phyloP scores from a whole-genome alignment of 225 moss, liverwort and hornwort genomes.

The Sphagnum tenellum region DNA sequence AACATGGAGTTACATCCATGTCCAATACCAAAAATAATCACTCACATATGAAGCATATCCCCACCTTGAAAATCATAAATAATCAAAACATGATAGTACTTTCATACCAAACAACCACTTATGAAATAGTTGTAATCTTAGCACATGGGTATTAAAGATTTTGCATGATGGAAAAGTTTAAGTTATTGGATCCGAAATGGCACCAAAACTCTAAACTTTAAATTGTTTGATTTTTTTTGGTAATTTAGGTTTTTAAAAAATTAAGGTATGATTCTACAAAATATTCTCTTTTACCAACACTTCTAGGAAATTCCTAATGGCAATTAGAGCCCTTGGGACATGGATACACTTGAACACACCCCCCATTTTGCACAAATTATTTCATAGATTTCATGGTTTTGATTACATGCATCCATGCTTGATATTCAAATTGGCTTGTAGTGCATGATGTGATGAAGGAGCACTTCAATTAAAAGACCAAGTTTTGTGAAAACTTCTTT shows the following conservation, averaged over 20 bases:
- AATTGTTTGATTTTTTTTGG: no score
- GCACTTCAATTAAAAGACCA: conserved; percentile 80
- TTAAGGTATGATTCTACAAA: conserved; percentile 15
- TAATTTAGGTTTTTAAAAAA: no score
- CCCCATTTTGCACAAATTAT: neutral
- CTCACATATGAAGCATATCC: neutral
- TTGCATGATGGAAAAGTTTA: no score
- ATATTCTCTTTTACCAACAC: conserved; percentile 83
- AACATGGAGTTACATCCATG: neutral
- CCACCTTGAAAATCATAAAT: neutral
- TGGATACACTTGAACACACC: conserved; percentile 55
- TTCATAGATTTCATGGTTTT: neutral
- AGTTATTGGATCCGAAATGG: no score
- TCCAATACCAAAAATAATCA: neutral
- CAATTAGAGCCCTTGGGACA: conserved; percentile 84
- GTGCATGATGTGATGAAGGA: neutral
- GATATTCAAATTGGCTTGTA: no score
- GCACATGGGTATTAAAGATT: no score
- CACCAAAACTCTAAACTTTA: no score
- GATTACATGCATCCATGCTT: neutral
- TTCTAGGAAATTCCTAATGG: conserved; percentile 70
- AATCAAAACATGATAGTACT: no score
- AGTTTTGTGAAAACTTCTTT: conserved; percentile 96
- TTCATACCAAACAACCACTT: no score
- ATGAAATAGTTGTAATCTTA: no score